Evolutionary conservation across 352 stramenopile genomes (phyloP), one percentile per base, ranked within the genome.

Genomic region (Lagenidium giganteum): DNA sequence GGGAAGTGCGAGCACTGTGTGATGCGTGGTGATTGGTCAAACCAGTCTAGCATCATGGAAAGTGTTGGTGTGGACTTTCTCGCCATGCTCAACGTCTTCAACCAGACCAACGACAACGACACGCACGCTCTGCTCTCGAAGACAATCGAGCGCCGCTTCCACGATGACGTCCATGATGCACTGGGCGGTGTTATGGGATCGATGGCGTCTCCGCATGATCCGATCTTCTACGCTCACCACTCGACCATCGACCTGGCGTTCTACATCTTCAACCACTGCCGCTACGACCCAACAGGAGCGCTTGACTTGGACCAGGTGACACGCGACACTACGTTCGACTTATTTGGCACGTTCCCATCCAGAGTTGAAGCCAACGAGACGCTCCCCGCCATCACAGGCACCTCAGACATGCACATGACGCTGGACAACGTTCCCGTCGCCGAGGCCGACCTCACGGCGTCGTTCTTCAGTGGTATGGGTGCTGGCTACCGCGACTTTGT

Each of bases 181-280:
- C 41, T 64, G 29, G 50, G 52, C 22, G 42, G 45, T 11, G 52
- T 32, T 1, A 64, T 64, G 47, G 29, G 39, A 12, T 45, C 42
- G 31, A 53, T 37, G 25, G 43, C 50, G 8, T 51, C 50, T 13
- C 16, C 51, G 16, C 45, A 56, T 22, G 54, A 64, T 32, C 54
- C 54, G 3, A 29, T 64, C 16, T 64, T 64, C 22, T 53, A 49
- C 3, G 43, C 38, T 14, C 48, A 59, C 42, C 54, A 64, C 39
- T 42, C 28, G 6, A 54, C 46, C 24, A 50, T 58, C 14, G 54
- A 66, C 27, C 41, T 57, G 18, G 25, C 38, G 29, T 43, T 51
- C 14, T 40, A 47, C 9, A 53, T 61, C 22, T 57, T 55, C 43
- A 50, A 58, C 27, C 35, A 37, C 0, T 66, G 57, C 45, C 44